phyloP scores from a whole-genome alignment of 306 rosid genomes.

The Mucuna pruriens region DNA sequence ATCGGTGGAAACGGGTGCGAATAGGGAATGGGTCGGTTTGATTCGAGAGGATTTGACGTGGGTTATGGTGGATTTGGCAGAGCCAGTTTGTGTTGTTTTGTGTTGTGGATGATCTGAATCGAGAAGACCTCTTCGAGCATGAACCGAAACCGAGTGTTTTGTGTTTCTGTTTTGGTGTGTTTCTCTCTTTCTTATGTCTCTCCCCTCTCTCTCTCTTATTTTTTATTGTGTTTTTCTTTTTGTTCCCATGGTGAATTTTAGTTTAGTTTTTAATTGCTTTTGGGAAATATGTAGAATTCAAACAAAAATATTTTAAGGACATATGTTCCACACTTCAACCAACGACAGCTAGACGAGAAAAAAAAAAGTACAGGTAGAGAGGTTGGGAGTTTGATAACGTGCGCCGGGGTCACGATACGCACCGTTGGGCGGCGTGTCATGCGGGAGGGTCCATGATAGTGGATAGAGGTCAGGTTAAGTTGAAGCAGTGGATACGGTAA shows the following conservation, averaged over 20 bases:
- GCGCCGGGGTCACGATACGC: slow-evolving; percentile 56
- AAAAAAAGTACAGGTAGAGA: slow-evolving; percentile 14
- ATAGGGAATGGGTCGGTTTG: slow-evolving; percentile 57
- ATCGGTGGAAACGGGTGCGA: slow-evolving; percentile 46
- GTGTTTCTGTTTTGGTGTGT: not conserved
- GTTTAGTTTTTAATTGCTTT: not conserved
- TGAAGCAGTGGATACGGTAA: not conserved
- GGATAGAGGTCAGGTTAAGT: not conserved
- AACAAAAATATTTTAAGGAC: slow-evolving; percentile 26
- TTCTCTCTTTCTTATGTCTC: slow-evolving; percentile 9
- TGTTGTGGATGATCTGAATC: slow-evolving; percentile 73
- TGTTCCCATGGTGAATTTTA: not conserved
- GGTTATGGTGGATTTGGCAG: slow-evolving; percentile 60
- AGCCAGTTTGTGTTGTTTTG: not conserved
- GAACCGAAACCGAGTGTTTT: slow-evolving; percentile 55
- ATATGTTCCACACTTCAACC: slow-evolving; percentile 41
- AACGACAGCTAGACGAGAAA: slow-evolving; percentile 33
- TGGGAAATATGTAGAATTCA: not conserved
- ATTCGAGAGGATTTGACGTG: slow-evolving; percentile 67
- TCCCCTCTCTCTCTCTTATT: not conserved
- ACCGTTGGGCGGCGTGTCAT: slow-evolving; percentile 40
- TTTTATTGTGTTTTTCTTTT: not conserved
- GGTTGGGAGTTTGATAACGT: slow-evolving; percentile 40
- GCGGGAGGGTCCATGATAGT: slow-evolving; percentile 34
- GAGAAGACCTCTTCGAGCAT: slow-evolving; percentile 69